Evolutionary conservation across 176 grass and related monocot species (phyloP).

Genomic region (Hordeum marinum): DNA sequence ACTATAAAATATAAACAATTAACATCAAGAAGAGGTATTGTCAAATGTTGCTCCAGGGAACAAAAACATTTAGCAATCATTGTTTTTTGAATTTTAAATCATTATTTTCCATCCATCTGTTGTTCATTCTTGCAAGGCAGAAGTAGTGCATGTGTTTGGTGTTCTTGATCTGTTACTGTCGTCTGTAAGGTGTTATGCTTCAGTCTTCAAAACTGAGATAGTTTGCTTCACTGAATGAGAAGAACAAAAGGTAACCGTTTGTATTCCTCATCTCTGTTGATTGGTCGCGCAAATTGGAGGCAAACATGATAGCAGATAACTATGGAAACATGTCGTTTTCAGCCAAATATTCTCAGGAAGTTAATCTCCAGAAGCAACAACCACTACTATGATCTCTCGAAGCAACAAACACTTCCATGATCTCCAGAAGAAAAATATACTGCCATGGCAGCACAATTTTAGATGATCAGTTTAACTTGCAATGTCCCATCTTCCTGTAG

Average conservation of each 20-base stretch:
- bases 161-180: neutral
- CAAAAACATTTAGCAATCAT: too few species aligned
- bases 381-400: neutral
- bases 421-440: too few species aligned
- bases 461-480: too few species aligned
- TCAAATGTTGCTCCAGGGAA: too few species aligned
- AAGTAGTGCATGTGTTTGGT: neutral
- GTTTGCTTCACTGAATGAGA: neutral
- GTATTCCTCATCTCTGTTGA: neutral
- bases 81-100: neutral
- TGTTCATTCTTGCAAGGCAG: neutral
- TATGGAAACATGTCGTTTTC: neutral
- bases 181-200: neutral
- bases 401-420: too few species aligned
- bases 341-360: conserved; percentile 12
- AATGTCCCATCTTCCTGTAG: too few species aligned
- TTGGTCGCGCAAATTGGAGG: neutral
- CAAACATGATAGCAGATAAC: neutral
- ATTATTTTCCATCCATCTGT: neutral
- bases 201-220: neutral
- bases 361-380: neutral
- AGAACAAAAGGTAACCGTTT: neutral
- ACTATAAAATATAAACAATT: too few species aligned
- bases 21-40: too few species aligned
- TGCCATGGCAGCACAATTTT: too few species aligned